Evolutionary conservation across 805 yeast genomes (phyloP).

Genomic region (Diddensiella caesifluorescens): DNA sequence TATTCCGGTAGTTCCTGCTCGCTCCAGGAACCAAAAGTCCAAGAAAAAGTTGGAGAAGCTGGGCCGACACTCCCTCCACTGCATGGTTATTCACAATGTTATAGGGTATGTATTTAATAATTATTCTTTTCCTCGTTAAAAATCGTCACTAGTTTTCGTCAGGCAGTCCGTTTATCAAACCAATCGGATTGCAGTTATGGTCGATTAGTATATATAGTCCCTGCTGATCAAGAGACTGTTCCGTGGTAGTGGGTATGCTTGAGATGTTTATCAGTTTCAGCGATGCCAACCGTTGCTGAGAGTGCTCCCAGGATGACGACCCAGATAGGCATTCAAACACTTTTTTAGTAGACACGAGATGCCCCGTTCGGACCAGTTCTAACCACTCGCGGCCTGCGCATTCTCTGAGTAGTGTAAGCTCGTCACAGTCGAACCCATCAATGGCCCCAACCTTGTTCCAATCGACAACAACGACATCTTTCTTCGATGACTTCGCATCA

Average conservation of each 20-base stretch:
- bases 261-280: not conserved
- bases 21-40: slow-evolving; percentile 30
- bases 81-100: no score
- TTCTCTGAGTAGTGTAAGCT: slow-evolving; percentile 23
- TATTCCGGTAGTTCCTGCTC: slow-evolving; percentile 28
- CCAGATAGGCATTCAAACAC: not conserved
- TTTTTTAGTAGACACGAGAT: not conserved
- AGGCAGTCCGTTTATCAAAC: no score
- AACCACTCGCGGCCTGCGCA: slow-evolving; percentile 15
- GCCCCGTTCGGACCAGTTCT: not conserved
- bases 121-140: no score
- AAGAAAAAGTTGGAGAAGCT: slow-evolving; percentile 43
- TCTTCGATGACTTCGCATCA: not conserved
- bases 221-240: no score
- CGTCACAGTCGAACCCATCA: slow-evolving; percentile 11
- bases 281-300: not conserved
- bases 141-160: no score
- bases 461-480: not conserved
- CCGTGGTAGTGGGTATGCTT: not conserved
- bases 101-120: no score
- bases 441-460: not conserved
- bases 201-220: no score
- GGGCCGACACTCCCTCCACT: slow-evolving; percentile 49
- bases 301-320: not conserved
- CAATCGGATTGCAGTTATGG: no score